Base-by-base conservation (phyloP, 2,329 filamentous ascomycete genomes). In the Trichophyton rubrum region DNA sequence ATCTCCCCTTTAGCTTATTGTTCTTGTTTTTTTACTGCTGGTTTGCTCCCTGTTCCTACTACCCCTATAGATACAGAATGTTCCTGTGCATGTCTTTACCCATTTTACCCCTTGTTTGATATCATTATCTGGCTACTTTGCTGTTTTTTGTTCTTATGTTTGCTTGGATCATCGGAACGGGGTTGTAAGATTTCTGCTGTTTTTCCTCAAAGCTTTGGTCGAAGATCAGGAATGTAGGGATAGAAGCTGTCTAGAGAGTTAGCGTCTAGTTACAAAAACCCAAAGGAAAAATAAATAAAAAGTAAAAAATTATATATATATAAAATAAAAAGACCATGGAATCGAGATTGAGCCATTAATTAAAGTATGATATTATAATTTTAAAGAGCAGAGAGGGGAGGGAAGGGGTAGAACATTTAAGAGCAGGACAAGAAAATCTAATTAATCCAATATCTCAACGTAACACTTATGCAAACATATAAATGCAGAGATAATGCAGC, bases 121-220 rank as follows among this genome's bases (percentile, higher is more conserved):
- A 55, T 55, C 51, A 55, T 55, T 55, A 51, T 27, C 45, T 27
- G 27, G 51, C 33, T 13, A 38, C 33, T 27, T 55, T 55, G n/a
- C 15, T 51, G 9, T 27, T 24, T 20, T 20, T 20, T 45, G 13
- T 17, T 47, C 20, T 51, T 15, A 35, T 55, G 30, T 35, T 55
- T 55, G 30, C 24, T 55, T 55, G 30, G 51, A 55, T 55, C 51
- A 55, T 35, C 33, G 47, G 51, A 35, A 55, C 11, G 51, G 51
- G 27, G 27, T 27, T 55, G 45, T 51, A 51, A 51, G 45, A 51
- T 51, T 51, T 51, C 45, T 51, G 20, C 45, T 51, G 45, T 51
- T 51, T 51, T 51, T 47, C 20, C 45, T 51, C 22, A 15, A 27
- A 30, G 22, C 24, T 51, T 51, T 51, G 45, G 45, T 51, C 20